Percentiles rank a stretch among this genome's conserved stretches.
phyloP scores from a whole-genome alignment of 2,329 filamentous ascomycete genomes.

The Aspergillus melleus region DNA sequence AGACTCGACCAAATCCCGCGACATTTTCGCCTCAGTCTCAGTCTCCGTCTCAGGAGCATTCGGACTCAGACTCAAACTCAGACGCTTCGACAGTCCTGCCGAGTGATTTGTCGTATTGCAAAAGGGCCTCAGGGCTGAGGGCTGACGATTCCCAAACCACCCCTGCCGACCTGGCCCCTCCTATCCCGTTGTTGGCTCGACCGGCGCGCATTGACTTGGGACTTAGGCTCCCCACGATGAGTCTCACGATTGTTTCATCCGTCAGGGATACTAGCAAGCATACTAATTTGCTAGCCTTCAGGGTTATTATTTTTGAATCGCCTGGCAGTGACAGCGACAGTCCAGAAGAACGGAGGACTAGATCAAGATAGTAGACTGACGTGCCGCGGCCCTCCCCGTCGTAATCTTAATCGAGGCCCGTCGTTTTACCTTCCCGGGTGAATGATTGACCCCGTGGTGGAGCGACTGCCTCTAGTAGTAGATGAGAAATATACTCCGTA shows the following conservation, averaged over 20 bases:
- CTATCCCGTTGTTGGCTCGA: not conserved
- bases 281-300: not conserved
- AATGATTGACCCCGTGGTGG: not conserved
- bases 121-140: not conserved
- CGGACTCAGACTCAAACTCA: too few relatives aligned
- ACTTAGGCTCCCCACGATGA: not conserved
- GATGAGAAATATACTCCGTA: not conserved
- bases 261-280: not conserved
- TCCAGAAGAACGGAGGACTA: not conserved
- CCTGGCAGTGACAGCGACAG: not conserved
- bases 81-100: too few relatives aligned
- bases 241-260: slow-evolving; percentile 19
- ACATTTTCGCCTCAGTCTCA: not conserved
- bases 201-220: not conserved
- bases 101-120: not conserved
- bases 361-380: too few relatives aligned
- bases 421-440: too few relatives aligned
- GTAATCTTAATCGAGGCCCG: too few relatives aligned
- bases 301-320: not conserved
- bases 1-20: not conserved
- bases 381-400: too few relatives aligned
- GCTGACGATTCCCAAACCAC: not conserved
- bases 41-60: too few relatives aligned
- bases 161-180: not conserved
- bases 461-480: not conserved